A percentile compares a stretch with the other conserved stretches of the same genome.
These are phyloP conservation scores for Rhododendron mucronatum DNA, from an alignment of 148 eudicot genomes.

Conservation along the genomic window DNA sequence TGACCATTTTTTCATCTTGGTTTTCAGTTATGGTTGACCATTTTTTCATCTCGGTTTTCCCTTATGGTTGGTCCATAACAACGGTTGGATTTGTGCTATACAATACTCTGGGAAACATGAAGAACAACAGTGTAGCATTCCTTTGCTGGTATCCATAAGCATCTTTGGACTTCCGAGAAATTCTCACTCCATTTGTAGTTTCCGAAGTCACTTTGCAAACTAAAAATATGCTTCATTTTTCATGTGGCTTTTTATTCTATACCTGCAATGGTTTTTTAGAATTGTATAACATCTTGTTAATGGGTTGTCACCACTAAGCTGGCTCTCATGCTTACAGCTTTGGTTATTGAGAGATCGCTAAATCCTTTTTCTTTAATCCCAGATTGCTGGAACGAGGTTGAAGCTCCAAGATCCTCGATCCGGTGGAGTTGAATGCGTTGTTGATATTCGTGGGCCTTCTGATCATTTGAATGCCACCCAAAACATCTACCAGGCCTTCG, in stretches of 20 bases:
- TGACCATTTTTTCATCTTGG: background rate
- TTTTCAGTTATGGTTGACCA: background rate
- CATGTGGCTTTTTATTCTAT: background rate
- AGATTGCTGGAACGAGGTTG: slow-evolving; percentile 45
- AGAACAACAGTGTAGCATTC: background rate
- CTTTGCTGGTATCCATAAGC: background rate
- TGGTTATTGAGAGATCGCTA: background rate
- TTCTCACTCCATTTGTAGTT: background rate
- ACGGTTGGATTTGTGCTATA: background rate
- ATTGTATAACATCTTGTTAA: background rate
- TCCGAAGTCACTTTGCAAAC: background rate
- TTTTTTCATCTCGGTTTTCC: background rate
- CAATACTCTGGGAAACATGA: background rate
- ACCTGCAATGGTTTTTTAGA: background rate
- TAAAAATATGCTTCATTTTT: background rate
- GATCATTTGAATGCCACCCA: slow-evolving; percentile 32
- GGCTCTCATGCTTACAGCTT: background rate
- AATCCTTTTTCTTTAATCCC: slow-evolving; percentile 8
- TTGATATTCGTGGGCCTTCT: slow-evolving; percentile 33
- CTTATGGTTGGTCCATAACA: background rate
- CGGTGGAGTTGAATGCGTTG: slow-evolving; percentile 24
- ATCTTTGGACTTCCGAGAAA: background rate
- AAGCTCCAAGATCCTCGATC: slow-evolving; percentile 34
- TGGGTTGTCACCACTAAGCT: background rate
- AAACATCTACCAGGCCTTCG: slow-evolving; percentile 14